Conservation (phyloP, 352 stramenopile species). For the Globisporangium abappressorium region DNA sequence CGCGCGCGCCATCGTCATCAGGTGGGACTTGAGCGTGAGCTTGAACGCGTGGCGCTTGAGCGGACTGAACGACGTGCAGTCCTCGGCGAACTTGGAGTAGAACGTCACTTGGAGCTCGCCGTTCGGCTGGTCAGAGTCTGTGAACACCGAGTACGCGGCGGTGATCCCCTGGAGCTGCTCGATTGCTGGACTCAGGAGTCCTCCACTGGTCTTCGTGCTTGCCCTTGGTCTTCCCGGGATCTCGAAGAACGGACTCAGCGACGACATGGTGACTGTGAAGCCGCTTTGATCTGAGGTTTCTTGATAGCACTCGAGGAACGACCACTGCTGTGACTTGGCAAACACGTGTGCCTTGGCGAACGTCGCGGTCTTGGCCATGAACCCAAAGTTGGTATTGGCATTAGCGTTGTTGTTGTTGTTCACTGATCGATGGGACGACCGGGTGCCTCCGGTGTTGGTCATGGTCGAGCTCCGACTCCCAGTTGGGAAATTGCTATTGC, state of each 20-base stretch:
- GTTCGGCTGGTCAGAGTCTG: neutral
- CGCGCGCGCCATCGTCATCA: constrained; percentile 24
- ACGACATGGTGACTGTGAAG: constrained; percentile 46
- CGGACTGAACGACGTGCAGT: constrained; percentile 17
- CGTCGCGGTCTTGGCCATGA: constrained; percentile 46
- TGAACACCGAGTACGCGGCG: constrained; percentile 23
- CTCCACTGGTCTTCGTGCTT: neutral
- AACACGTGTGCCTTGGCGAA: constrained; percentile 44
- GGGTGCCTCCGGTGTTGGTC: neutral
- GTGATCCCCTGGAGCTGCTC: constrained; percentile 30
- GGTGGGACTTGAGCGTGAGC: constrained; percentile 17
- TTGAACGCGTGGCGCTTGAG: constrained; percentile 20
- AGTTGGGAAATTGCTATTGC: neutral
- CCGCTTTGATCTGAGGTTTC: constrained; percentile 12
- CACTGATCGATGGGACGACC: neutral
- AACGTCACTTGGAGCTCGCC: constrained; percentile 17
- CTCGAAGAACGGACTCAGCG: constrained; percentile 17
- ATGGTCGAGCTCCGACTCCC: neutral
- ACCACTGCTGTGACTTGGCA: constrained; percentile 49
- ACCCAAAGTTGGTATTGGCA: neutral
- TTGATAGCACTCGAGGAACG: constrained; percentile 34
- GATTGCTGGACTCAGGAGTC: neutral
- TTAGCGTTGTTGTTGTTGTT: neutral
- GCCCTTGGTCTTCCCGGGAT: neutral
- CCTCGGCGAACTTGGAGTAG: constrained; percentile 20